Evolutionary conservation across 148 eudicot genomes (phyloP), one percentile per base, ranked within the genome.

Genomic region (Suaeda aralocaspica): DNA sequence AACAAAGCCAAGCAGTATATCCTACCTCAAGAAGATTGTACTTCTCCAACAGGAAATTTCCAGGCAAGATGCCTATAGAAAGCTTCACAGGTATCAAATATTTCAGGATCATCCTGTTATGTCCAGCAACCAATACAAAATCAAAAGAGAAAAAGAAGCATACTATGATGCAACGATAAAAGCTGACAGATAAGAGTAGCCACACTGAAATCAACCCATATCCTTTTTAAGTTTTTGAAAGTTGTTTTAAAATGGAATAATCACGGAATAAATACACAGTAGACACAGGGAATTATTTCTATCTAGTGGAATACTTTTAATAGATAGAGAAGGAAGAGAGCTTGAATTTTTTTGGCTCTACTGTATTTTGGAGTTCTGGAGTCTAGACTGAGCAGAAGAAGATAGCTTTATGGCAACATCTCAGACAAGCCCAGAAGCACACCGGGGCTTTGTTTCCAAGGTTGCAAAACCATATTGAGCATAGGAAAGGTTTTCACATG

Each of bases 61-160:
- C 76, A 46, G 99, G 99, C 59, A 91, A 71, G 78, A 94, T 89
- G 74, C 97, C 97, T 60, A 94, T 81, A 48, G 97, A 94, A 73
- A 89, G 96, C 91, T 94, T 94, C 46, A 94, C 99, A 59, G 99
- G 99, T 80, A 94, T 84, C 79, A 94, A 79, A 79, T 94, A 94
- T 79, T 94, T 94, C 80, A 94, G 81, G 76, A 94, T 94, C 96
- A 91, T 86, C 91, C 99, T 94, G 79, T 51, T 64, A 19, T 48
- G 65, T 34, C 76, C 79, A 58, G 31, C 76, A 51, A 73, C 14
- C 31, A 22, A 30, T 34, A 33, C 10, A 65, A 36, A 45, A 11
- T 57, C 53, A 62, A 69, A 13, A 72, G 57, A 34, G 2, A 50
- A 46, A 9, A 26, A 68, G 46, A 8, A 18, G 50, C 9, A 56